Evolutionary conservation across 768 basidiomycete genomes (phyloP).

Genomic region (Mycena sanguinolenta): DNA sequence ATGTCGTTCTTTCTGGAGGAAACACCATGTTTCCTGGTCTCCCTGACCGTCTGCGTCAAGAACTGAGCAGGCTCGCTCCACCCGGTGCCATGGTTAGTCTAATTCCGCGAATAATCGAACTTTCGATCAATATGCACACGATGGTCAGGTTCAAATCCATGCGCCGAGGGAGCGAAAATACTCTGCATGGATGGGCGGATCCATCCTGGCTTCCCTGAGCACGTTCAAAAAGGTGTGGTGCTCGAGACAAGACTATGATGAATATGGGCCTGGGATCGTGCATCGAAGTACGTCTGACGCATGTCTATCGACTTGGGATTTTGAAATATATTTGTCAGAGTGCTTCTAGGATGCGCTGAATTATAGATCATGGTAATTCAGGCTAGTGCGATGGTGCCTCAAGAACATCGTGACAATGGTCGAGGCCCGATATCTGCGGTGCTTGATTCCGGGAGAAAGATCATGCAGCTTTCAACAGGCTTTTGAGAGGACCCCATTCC

Average conservation of each 20-base stretch:
- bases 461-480: too few relatives aligned
- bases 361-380: too few relatives aligned
- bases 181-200: conserved; percentile 49
- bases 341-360: not conserved
- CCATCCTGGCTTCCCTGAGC: conserved; percentile 11
- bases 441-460: too few relatives aligned
- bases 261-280: conserved; percentile 9
- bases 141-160: conserved; percentile 52
- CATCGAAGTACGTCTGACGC: conserved; percentile 15
- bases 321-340: not conserved
- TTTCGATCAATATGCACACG: not conserved
- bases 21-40: conserved; percentile 21
- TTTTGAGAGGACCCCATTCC: too few relatives aligned
- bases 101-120: too few relatives aligned
- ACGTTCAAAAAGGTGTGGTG: conserved; percentile 17
- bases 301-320: not conserved
- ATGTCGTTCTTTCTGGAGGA: conserved; percentile 11
- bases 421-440: too few relatives aligned
- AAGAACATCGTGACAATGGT: too few relatives aligned
- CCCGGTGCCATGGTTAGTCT: conserved; percentile 67
- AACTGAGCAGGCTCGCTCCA: conserved; percentile 72
- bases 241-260: conserved; percentile 20
- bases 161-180: conserved; percentile 78
- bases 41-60: conserved; percentile 75
- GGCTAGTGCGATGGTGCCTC: too few relatives aligned